phyloP scores from a whole-genome alignment of 805 yeast species.

The Ogataea haglerorum region DNA sequence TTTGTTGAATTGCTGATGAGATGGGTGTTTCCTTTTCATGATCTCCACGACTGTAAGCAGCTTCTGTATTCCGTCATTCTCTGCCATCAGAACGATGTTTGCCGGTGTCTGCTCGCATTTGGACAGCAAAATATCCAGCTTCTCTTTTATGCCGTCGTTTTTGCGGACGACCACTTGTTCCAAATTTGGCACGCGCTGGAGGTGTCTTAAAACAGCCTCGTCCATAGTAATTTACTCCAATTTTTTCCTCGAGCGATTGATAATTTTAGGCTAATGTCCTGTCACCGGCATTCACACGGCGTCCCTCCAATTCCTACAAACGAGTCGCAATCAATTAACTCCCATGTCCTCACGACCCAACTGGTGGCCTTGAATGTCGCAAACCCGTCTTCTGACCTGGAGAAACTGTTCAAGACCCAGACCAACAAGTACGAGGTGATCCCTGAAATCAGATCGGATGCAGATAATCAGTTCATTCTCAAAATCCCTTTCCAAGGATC shows the following conservation, averaged over 20 bases:
- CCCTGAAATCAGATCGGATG: constrained; percentile 54
- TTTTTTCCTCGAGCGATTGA: background rate
- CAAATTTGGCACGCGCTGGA: constrained; percentile 1
- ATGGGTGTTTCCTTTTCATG: constrained; percentile 24
- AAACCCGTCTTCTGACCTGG: constrained; percentile 47
- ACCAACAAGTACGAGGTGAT: constrained; percentile 47
- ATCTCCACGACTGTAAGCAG: constrained; percentile 30
- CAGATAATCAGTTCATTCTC: constrained; percentile 76
- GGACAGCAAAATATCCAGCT: constrained; percentile 18
- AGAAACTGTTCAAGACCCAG: constrained; percentile 50
- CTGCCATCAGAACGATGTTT: constrained; percentile 16
- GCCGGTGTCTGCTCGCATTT: constrained; percentile 7
- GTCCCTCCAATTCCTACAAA: constrained; percentile 72
- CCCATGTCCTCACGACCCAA: constrained; percentile 56
- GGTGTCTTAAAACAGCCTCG: background rate
- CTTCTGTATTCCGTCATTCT: constrained; percentile 27
- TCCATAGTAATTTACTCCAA: background rate
- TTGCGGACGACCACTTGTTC: constrained; percentile 22
- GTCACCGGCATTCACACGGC: constrained; percentile 37
- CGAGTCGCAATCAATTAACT: constrained; percentile 61
- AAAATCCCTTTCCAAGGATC: constrained; percentile 70
- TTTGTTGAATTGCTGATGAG: constrained; percentile 24
- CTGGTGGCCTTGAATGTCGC: constrained; percentile 62
- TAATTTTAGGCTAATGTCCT: constrained; percentile 4
- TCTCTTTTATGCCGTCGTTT: constrained; percentile 24